Evolutionary conservation across 2,329 filamentous ascomycete genomes (phyloP).

Genomic region (Sporothrix euskadiensis): DNA sequence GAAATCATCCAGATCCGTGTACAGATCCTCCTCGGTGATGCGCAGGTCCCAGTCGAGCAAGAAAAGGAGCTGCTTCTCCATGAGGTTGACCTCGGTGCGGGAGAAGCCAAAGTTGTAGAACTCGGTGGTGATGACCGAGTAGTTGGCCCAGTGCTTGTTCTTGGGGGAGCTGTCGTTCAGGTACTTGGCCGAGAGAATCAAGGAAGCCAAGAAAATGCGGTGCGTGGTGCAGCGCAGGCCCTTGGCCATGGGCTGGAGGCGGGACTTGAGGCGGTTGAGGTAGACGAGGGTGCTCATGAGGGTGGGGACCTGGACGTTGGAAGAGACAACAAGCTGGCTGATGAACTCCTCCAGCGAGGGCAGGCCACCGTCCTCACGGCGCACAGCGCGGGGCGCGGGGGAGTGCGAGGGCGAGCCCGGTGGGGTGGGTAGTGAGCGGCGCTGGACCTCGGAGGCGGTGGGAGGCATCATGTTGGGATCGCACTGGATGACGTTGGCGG

Average conservation of each 20-base stretch:
- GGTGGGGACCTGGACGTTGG: constrained; percentile 95
- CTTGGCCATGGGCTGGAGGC: constrained; percentile 90
- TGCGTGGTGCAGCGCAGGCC: constrained; percentile 95
- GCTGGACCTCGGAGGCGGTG: constrained; percentile 37
- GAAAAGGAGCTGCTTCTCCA: constrained; percentile 98
- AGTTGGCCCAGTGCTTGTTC: constrained; percentile 99
- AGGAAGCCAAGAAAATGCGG: constrained; percentile 89
- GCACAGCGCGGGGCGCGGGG: constrained; percentile 48
- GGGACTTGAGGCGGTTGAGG: constrained; percentile 77
- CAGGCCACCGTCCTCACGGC: constrained; percentile 56
- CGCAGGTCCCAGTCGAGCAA: constrained; percentile 92
- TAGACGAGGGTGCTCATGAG: constrained; percentile 97
- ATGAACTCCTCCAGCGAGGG: constrained; percentile 91
- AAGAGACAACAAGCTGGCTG: constrained; percentile 82
- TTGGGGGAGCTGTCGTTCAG: constrained; percentile 98
- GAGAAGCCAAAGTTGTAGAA: constrained; percentile 80
- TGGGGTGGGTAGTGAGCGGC: constrained; percentile 47
- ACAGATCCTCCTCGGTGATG: constrained; percentile 81
- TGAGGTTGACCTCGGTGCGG: constrained; percentile 93
- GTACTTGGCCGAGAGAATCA: constrained; percentile 91
- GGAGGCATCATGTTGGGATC: constrained; percentile 61
- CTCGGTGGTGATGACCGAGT: constrained; percentile 73
- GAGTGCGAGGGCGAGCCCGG: constrained; percentile 44
- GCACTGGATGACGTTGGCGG: constrained; percentile 76
- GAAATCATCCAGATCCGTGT: constrained; percentile 84